phyloP scores from a whole-genome alignment of 2,329 filamentous ascomycete genomes.

The Xylariaceae sp. region DNA sequence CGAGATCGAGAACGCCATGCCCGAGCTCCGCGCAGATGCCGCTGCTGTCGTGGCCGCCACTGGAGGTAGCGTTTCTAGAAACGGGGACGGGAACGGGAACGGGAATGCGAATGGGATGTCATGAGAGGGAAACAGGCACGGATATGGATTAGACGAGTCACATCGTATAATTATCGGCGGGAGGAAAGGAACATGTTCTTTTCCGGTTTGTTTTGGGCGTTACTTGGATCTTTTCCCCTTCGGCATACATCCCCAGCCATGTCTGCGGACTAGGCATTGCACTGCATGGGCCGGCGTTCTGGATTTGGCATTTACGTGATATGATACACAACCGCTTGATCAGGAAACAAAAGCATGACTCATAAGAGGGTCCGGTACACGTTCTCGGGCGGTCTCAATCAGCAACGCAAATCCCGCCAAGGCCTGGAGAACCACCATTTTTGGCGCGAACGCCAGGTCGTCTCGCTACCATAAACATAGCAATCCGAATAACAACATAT shows the following conservation, averaged over 20 bases:
- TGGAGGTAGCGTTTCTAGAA: conserved; percentile 20
- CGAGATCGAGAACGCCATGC: conserved; percentile 55
- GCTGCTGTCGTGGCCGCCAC: conserved; percentile 47
- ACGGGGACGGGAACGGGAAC: background rate
- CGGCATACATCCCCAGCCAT: background rate
- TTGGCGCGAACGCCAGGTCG: background rate
- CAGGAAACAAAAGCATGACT: background rate
- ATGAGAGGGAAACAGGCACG: background rate
- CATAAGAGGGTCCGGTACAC: too few species aligned
- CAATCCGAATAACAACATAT: too few species aligned
- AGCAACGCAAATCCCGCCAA: too few species aligned
- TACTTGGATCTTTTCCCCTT: background rate
- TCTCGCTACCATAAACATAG: too few species aligned
- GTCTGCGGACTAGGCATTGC: background rate
- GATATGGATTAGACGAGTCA: background rate
- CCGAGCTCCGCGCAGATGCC: conserved; percentile 55
- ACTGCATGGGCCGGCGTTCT: conserved; percentile 8
- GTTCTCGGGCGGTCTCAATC: too few species aligned
- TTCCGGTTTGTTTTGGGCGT: background rate
- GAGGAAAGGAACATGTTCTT: background rate
- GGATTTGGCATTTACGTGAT: conserved; percentile 2
- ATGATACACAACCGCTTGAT: background rate
- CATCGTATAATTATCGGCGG: background rate
- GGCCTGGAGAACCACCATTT: background rate
- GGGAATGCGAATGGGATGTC: background rate